Evolutionary conservation across 2,329 filamentous ascomycete species (phyloP).

Genomic region (Didymella exigua): DNA sequence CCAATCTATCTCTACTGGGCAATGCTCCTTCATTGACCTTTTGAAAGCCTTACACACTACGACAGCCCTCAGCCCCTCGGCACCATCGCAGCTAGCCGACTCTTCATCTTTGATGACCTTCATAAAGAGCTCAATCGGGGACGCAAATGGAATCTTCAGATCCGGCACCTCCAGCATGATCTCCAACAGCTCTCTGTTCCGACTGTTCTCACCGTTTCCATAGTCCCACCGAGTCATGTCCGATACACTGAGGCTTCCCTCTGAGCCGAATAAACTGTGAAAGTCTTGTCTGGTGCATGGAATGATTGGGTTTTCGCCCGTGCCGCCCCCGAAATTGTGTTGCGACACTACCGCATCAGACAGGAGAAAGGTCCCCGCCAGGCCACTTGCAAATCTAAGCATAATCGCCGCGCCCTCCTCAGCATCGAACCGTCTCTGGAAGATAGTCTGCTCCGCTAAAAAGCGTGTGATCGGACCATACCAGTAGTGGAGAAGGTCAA

Average conservation of each 20-base stretch:
- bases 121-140: background rate
- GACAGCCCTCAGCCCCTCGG: background rate
- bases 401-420: slow-evolving; percentile 1
- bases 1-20: background rate
- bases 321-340: background rate
- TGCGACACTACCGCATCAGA: background rate
- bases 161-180: background rate
- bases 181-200: background rate
- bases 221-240: background rate
- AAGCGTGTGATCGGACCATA: background rate
- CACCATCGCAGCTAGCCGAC: background rate
- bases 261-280: background rate
- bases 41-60: background rate
- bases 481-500: slow-evolving; percentile 5
- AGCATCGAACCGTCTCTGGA: background rate
- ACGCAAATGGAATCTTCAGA: background rate
- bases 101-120: background rate
- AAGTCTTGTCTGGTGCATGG: background rate
- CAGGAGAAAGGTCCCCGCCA: background rate
- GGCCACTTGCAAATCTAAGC: background rate
- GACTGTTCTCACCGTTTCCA: background rate
- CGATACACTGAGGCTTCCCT: background rate
- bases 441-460: background rate
- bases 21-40: background rate
- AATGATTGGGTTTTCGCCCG: slow-evolving; percentile 1